These are phyloP conservation scores for Nannochloris sp. DNA, from an alignment of 139 green algal genomes.

Conservation along the genomic window DNA sequence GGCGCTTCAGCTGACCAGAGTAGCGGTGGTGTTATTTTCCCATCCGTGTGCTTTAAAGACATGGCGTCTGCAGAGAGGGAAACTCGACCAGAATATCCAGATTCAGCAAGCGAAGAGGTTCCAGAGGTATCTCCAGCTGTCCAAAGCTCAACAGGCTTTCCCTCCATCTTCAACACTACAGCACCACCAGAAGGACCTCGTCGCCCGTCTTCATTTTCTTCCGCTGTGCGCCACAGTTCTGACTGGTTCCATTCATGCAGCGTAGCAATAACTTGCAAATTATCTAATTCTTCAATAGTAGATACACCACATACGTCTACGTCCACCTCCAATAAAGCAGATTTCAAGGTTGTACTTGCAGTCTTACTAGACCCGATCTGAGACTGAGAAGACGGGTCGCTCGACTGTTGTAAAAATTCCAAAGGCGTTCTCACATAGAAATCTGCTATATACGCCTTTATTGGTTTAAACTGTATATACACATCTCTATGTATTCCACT, in stretches of 20 bases:
- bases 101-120: not conserved
- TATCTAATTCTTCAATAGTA: not conserved
- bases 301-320: constrained; percentile 9
- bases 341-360: not conserved
- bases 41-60: not conserved
- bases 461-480: constrained; percentile 58
- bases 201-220: too few relatives aligned
- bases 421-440: constrained; percentile 59
- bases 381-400: too few relatives aligned
- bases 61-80: constrained; percentile 6
- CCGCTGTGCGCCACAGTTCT: too few relatives aligned
- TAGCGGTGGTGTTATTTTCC: too few relatives aligned
- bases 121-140: not conserved
- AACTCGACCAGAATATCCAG: not conserved
- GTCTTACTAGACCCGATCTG: not conserved
- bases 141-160: not conserved
- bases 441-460: constrained; percentile 53
- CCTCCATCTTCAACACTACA: not conserved
- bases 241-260: constrained; percentile 1
- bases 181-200: not conserved
- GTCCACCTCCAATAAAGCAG: constrained; percentile 25
- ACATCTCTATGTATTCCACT: constrained; percentile 85
- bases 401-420: constrained; percentile 18
- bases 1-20: constrained; percentile 82
- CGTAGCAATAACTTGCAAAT: not conserved